Base-by-base conservation (phyloP, 345 rosid species). In the Hypericum perforatum region DNA sequence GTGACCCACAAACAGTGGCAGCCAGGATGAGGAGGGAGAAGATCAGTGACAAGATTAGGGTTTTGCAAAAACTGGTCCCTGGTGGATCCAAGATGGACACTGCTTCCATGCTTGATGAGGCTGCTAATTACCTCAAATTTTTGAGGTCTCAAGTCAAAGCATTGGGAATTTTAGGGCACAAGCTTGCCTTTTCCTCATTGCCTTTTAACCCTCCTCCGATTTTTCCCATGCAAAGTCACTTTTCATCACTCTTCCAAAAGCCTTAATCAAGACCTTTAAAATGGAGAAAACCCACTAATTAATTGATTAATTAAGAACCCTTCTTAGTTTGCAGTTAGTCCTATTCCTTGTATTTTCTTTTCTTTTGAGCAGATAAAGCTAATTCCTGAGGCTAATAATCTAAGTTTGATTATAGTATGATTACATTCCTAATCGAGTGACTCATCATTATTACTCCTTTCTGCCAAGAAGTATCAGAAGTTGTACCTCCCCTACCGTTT, bases 31-130 rank as follows among this genome's bases (percentile, higher is more conserved):
- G 98, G 51, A 84, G 98, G 64, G 98, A 91, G 74, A 79, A 84
- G 63, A 87, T 91, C 51, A 85, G 98, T 45, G 96, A 91, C 64
- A 85, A 89, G 58, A 91, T 91, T 71, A 84, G 95, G 81, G 85
- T 82, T 78, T 66, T 91, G 61, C 98, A 91, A 68, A 81, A 74
- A 64, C 65, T 91, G 57, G 98, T 91, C 48, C 98, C 98, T 7
- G 98, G 98, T 43, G 98, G 98, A 29, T 77, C 70, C 44, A 91
- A 86, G 74, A 91, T 91, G 98, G 98, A 91, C 49, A 91, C 98
- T 11, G 96, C 98, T 16, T 86, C 98, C 6, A 86, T 91, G 98
- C 94, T 91, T 48, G 98, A 91, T 53, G 98, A 91, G 56, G 98
- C 98, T 59, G 98, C 98, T 52, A 91, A 76, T 41, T 91, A 91